Percentiles rank a stretch among this genome's conserved stretches.
Evolutionary conservation across 495 filamentous ascomycete species (phyloP).

Genomic region (Penicillium ucsense): DNA sequence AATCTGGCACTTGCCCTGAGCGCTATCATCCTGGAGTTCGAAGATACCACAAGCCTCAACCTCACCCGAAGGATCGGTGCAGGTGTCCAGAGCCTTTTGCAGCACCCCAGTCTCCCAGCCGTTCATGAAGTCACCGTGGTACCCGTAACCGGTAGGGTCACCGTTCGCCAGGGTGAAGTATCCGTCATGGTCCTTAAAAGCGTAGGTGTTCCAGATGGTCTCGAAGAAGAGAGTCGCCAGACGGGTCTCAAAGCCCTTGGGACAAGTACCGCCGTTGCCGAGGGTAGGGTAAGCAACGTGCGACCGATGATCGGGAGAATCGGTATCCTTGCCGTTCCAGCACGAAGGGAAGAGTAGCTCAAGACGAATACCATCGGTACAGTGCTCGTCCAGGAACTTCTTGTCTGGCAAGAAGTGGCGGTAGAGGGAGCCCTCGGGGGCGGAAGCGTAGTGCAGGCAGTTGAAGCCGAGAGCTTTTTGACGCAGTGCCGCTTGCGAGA

Average conservation of each 20-base stretch:
- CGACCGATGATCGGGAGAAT: slow-evolving; percentile 51
- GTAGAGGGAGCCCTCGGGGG: slow-evolving; percentile 59
- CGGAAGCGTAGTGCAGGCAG: slow-evolving; percentile 63
- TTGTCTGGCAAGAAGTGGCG: slow-evolving; percentile 78
- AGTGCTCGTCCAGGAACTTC: slow-evolving; percentile 64
- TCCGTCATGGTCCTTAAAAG: slow-evolving; percentile 56
- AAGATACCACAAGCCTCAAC: slow-evolving; percentile 52
- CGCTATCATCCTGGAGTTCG: slow-evolving; percentile 36
- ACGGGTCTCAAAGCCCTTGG: slow-evolving; percentile 57
- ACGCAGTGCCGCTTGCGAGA: slow-evolving; percentile 53
- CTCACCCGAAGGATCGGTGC: slow-evolving; percentile 43
- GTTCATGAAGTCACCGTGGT: slow-evolving; percentile 79
- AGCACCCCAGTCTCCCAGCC: slow-evolving; percentile 57
- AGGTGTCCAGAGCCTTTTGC: slow-evolving; percentile 34
- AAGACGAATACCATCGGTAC: slow-evolving; percentile 63
- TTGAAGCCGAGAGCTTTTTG: slow-evolving; percentile 88
- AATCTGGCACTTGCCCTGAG: slow-evolving; percentile 33
- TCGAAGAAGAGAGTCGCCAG: slow-evolving; percentile 75
- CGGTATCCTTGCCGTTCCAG: slow-evolving; percentile 69
- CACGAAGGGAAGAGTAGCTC: slow-evolving; percentile 89
- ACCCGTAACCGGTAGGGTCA: slow-evolving; percentile 71
- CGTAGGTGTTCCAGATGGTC: slow-evolving; percentile 72
- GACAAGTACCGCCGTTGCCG: slow-evolving; percentile 71
- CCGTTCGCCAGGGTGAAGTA: slow-evolving; percentile 76
- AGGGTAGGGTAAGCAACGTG: slow-evolving; percentile 71